Percentiles rank a stretch among this genome's conserved stretches.
Evolutionary conservation across 2,329 filamentous ascomycete genomes (phyloP).

Genomic region (Fusarium sp.): DNA sequence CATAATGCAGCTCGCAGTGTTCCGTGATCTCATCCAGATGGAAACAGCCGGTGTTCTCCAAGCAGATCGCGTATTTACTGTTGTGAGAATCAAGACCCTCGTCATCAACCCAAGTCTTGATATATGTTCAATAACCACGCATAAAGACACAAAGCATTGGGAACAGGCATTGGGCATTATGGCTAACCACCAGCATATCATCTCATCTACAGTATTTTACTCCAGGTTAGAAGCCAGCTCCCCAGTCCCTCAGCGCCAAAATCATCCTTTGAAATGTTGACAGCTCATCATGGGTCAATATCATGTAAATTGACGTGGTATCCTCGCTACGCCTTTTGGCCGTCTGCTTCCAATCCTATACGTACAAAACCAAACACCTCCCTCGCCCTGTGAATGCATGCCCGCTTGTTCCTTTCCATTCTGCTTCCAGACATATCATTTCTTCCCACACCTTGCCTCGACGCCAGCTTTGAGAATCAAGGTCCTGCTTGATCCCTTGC

Average conservation of each 20-base stretch:
- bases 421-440: slow-evolving; percentile 35
- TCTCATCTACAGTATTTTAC: not conserved
- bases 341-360: slow-evolving; percentile 40
- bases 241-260: slow-evolving; percentile 37
- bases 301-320: slow-evolving; percentile 34
- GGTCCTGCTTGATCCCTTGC: slow-evolving; percentile 49
- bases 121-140: no score
- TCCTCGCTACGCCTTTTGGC: slow-evolving; percentile 33
- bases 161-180: not conserved
- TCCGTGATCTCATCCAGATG: not conserved
- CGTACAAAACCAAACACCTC: slow-evolving; percentile 45
- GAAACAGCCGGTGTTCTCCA: not conserved
- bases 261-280: not conserved
- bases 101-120: no score
- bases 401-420: slow-evolving; percentile 39
- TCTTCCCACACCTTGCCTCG: slow-evolving; percentile 23
- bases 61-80: not conserved
- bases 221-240: not conserved
- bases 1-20: not conserved
- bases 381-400: slow-evolving; percentile 33
- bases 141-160: not conserved
- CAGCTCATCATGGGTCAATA: slow-evolving; percentile 19
- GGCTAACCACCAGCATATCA: not conserved
- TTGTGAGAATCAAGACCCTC: no score
- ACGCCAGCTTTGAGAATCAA: slow-evolving; percentile 46